Conservation (phyloP, 73 alveolate genomes). For the Durusdinium trenchii region DNA sequence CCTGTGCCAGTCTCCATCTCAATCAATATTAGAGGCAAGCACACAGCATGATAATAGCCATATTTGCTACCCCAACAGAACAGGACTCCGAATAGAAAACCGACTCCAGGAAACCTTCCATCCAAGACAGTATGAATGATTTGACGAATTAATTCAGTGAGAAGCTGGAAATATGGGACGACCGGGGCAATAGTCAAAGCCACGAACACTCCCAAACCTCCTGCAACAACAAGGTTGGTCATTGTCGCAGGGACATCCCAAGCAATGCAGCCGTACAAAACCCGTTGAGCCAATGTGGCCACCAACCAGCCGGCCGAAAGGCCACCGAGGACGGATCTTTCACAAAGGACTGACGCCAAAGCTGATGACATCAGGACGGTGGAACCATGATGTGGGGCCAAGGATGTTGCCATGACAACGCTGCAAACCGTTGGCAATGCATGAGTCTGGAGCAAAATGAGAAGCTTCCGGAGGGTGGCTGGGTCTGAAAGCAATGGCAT, state of each 20-base stretch:
- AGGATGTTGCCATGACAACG: slow-evolving; percentile 27
- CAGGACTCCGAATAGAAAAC: neutral
- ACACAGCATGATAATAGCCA: slow-evolving; percentile 30
- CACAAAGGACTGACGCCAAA: neutral
- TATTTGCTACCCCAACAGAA: slow-evolving; percentile 60
- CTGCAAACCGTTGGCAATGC: slow-evolving; percentile 48
- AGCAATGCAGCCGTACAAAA: slow-evolving; percentile 24
- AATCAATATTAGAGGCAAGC: slow-evolving; percentile 25
- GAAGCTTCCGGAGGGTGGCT: neutral
- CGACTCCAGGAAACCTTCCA: slow-evolving; percentile 1
- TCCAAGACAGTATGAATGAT: neutral
- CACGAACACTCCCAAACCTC: slow-evolving; percentile 2
- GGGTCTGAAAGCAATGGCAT: neutral
- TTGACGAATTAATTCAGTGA: slow-evolving; percentile 3
- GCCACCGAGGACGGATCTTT: slow-evolving; percentile 15
- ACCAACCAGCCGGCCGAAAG: neutral
- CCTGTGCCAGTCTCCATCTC: slow-evolving; percentile 39
- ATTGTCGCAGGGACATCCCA: slow-evolving; percentile 44
- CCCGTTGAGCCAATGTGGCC: neutral
- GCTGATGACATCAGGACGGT: slow-evolving; percentile 31
- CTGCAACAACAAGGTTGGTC: slow-evolving; percentile 20
- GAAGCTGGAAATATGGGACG: neutral
- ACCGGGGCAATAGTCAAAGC: neutral
- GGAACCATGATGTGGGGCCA: slow-evolving; percentile 43
- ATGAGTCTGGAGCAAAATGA: neutral